Base-by-base conservation (phyloP, 2,329 filamentous ascomycete genomes). In the Epichloe festucae region DNA sequence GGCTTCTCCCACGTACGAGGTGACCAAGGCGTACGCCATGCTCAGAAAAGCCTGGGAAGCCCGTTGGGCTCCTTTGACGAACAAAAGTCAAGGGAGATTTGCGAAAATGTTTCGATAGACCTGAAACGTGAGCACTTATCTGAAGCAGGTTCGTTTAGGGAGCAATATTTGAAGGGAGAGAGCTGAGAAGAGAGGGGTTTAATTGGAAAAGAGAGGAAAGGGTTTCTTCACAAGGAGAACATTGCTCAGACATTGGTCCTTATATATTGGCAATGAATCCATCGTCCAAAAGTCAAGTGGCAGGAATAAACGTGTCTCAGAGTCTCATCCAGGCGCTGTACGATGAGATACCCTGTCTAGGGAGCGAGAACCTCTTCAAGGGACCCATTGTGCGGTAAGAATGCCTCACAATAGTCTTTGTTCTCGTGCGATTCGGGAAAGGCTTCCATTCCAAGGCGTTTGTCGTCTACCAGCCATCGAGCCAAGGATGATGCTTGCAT, bases 1-100 rank as follows among this genome's bases (percentile, higher is more conserved):
- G 49, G 69, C 67, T 46, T 68, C 63, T 44, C 70, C 70, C 19
- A 64, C 63, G 50, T 73, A 76, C 21, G 67, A 73, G 52, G 64
- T 67, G 11, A 63, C 60, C 47, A 77, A 60, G 36, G 68, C 63
- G 60, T 76, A 76, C 23, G 64, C 58, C 67, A 70, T 54, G 50
- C 27, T 43, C 11, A 34, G 27, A 6, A 17, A 7, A 17, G 15
- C 5, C 12, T 21, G 23, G n/a, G n/a, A n/a, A 11, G 48, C n/a
- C 15, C 7, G 31, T 4, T 31, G 31, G 31, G 31, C 31, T 31
- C 31, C 21, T 7, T 17, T 12, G 17, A 17, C 27, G 5, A 11
- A 14, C 47, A 48, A 17, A 6, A 41, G 8, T 5, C 21, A 42
- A n/a, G 36, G 11, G n/a, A 27, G 23, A n/a, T 10, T 19, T 23